phyloP scores from a whole-genome alignment of 2,329 filamentous ascomycete species.

The Lecanosticta acicola region DNA sequence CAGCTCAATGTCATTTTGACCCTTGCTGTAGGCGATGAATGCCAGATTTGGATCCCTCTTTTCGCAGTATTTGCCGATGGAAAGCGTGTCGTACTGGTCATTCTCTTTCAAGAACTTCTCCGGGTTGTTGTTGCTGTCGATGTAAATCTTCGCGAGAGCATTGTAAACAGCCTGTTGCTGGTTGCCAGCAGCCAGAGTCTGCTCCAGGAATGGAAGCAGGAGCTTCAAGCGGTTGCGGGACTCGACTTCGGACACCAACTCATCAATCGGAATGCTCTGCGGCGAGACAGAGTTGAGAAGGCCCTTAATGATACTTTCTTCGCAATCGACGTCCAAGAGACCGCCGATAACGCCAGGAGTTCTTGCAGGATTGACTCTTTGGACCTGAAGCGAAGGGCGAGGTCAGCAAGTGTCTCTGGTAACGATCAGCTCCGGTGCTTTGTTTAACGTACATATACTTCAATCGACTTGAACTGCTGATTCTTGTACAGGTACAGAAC shows the following conservation, averaged over 20 bases:
- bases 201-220: slow-evolving; percentile 90
- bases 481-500: slow-evolving; percentile 97
- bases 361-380: slow-evolving; percentile 86
- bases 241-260: slow-evolving; percentile 92
- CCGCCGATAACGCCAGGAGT: slow-evolving; percentile 92
- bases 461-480: slow-evolving; percentile 98
- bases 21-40: slow-evolving; percentile 92
- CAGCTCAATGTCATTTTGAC: slow-evolving; percentile 93
- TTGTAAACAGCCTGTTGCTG: slow-evolving; percentile 97
- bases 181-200: slow-evolving; percentile 81
- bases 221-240: slow-evolving; percentile 92
- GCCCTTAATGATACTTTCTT: slow-evolving; percentile 92
- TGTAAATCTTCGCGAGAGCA: slow-evolving; percentile 97
- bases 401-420: too few species aligned
- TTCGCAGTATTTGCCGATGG: slow-evolving; percentile 95
- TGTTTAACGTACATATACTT: slow-evolving; percentile 95
- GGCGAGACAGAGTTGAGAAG: slow-evolving; percentile 80
- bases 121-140: slow-evolving; percentile 96
- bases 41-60: slow-evolving; percentile 95
- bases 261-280: slow-evolving; percentile 82
- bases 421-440: too few species aligned
- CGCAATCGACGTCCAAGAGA: slow-evolving; percentile 91
- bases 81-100: slow-evolving; percentile 87
- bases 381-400: too few species aligned
- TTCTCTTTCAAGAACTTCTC: slow-evolving; percentile 98